These are phyloP conservation scores for Emericellopsis terricola DNA, from an alignment of 495 filamentous ascomycete genomes.

Conservation along the genomic window DNA sequence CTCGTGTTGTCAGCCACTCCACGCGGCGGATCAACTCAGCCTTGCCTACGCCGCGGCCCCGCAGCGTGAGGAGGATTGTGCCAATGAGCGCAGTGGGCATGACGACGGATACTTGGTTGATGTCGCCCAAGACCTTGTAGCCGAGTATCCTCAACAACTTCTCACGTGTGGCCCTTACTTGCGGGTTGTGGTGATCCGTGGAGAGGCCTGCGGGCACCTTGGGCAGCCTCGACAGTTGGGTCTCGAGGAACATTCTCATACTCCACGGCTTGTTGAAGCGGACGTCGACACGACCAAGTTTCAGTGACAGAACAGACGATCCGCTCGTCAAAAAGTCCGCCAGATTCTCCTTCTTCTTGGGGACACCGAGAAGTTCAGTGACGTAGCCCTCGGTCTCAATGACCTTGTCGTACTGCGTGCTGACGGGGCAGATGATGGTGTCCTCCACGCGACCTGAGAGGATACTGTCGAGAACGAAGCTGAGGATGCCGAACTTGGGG, in stretches of 20 bases:
- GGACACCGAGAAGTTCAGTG: conserved; percentile 78
- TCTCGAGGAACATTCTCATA: conserved; percentile 55
- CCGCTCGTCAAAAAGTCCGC: conserved; percentile 65
- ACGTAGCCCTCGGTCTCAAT: conserved; percentile 96
- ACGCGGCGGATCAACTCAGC: conserved; percentile 70
- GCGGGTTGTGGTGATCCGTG: conserved; percentile 21
- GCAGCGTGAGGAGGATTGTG: conserved; percentile 77
- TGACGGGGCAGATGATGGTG: conserved; percentile 83
- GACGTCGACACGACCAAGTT: conserved; percentile 82
- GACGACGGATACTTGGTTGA: conserved; percentile 88
- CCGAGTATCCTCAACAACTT: conserved; percentile 67
- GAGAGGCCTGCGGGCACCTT: conserved; percentile 18
- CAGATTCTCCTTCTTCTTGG: conserved; percentile 87
- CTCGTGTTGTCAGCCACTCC: conserved; percentile 72
- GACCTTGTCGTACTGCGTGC: conserved; percentile 96
- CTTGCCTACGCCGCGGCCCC: conserved; percentile 83
- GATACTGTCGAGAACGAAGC: conserved; percentile 78
- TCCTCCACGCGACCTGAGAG: conserved; percentile 79
- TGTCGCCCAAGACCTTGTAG: conserved; percentile 80
- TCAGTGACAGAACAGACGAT: conserved; percentile 74
- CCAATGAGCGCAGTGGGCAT: conserved; percentile 96
- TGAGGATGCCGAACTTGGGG: conserved; percentile 92
- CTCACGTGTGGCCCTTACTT: conserved; percentile 27
- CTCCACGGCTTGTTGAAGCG: conserved; percentile 94
- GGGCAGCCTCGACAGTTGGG: conserved; percentile 41